A percentile compares a stretch with the other conserved stretches of the same genome.
Conservation (phyloP, 805 yeast genomes). For the Wickerhamomyces bisporus region DNA sequence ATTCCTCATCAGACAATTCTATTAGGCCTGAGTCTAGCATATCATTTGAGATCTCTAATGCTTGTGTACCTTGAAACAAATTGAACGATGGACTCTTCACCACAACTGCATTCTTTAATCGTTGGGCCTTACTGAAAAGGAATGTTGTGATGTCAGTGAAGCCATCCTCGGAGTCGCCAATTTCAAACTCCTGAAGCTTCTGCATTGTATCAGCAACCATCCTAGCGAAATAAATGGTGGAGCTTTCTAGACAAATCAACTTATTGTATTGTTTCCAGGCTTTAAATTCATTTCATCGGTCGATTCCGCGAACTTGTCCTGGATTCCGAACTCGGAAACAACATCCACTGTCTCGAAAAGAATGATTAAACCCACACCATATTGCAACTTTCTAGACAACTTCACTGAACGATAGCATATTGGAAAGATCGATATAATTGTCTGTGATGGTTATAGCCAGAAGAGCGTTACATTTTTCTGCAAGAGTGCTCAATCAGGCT, state of each 20-base stretch:
- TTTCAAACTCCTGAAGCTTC: background rate
- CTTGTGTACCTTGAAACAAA: conserved; percentile 80
- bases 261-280: too few relatives aligned
- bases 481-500: conserved; percentile 6
- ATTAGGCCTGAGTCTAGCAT: conserved; percentile 76
- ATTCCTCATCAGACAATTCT: conserved; percentile 38
- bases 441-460: background rate
- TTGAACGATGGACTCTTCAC: conserved; percentile 56
- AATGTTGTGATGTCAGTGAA: conserved; percentile 50
- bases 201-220: background rate
- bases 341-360: too few relatives aligned
- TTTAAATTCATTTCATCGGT: too few relatives aligned
- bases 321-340: too few relatives aligned
- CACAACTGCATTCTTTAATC: conserved; percentile 47
- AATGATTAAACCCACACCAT: too few relatives aligned
- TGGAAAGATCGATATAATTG: too few relatives aligned
- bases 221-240: too few relatives aligned
- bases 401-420: too few relatives aligned
- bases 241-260: too few relatives aligned
- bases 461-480: conserved; percentile 1
- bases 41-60: conserved; percentile 69
- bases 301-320: too few relatives aligned
- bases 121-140: conserved; percentile 36
- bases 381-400: too few relatives aligned
- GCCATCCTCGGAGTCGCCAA: conserved; percentile 2